phyloP scores from a whole-genome alignment of 2,329 filamentous ascomycete species.

The Epichloe glyceriae region DNA sequence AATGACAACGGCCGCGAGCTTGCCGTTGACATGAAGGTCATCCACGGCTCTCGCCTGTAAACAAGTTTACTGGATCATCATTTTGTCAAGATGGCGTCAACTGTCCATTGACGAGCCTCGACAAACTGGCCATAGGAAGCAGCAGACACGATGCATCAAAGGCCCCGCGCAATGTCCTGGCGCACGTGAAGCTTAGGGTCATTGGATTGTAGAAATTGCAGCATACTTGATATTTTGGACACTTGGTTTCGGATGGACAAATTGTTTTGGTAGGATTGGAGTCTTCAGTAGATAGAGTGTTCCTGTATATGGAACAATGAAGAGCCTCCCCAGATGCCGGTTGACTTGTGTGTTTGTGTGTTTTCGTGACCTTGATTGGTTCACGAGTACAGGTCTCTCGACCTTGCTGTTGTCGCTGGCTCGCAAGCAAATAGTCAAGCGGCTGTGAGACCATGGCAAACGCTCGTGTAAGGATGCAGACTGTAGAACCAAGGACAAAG shows the following conservation, averaged over 20 bases:
- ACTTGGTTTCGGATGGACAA: constrained; percentile 13
- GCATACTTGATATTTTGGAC: constrained; percentile 4
- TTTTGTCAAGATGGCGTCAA: not conserved
- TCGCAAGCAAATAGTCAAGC: no score
- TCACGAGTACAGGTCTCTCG: not conserved
- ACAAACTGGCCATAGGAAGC: not conserved
- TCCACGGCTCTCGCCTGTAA: constrained; percentile 66
- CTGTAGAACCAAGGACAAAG: no score
- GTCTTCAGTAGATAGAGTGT: constrained; percentile 29
- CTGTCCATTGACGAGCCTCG: constrained; percentile 7
- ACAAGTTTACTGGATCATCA: not conserved
- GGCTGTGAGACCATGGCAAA: no score
- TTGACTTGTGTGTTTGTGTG: not conserved
- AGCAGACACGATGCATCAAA: not conserved
- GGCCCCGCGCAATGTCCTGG: constrained; percentile 7
- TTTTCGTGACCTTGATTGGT: not conserved
- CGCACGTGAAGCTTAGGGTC: constrained; percentile 13
- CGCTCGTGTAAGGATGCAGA: no score
- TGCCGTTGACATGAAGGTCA: constrained; percentile 97
- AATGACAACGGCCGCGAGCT: constrained; percentile 87
- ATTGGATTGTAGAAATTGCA: constrained; percentile 15
- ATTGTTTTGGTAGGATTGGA: constrained; percentile 21
- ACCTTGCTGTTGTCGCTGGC: no score
- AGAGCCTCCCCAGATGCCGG: constrained; percentile 13
- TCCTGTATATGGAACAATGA: constrained; percentile 29